Base-by-base conservation (phyloP, 2,329 filamentous ascomycete species). In the Penicillium paneum region DNA sequence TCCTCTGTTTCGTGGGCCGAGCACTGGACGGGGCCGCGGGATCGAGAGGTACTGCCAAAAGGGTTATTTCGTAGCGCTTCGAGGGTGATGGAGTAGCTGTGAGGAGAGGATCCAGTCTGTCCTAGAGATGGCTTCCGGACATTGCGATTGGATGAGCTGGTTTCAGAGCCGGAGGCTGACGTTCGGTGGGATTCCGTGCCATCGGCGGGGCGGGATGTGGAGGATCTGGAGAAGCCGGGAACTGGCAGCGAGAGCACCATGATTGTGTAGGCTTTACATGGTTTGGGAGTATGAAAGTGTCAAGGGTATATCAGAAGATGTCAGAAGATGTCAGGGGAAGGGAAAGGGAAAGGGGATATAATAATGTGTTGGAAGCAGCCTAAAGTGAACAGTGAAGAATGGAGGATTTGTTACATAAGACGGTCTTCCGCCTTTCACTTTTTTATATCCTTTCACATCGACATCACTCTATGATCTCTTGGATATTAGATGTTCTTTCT, bases 41-140 rank as follows among this genome's bases (percentile, higher is more conserved):
- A 61, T 26, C 66, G 66, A 12, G 28, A 42, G 28, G 66, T 62
- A 43, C 57, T 69, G 15, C 73, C 71, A 50, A 77, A 77, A 2
- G 76, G 75, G 48, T 78, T 76, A 52, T 71, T 74, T 53, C 75
- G 73, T 12, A 78, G 68, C 8, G 75, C 75, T 67, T 77, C 75
- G 41, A 78, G 67, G 12, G 74, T 75, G 24, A 71, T 64, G 26
- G 71, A 67, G 52, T 68, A 55, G 56, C 62, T 60, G 28, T 60
- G 61, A 38, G 60, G 40, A 44, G 63, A 56, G 13, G 63, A 57
- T 17, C 57, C 15, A 35, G 58, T 44, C n/a, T 54, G 48, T 24
- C 56, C 43, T n/a, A 54, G 28, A 8, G 58, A 35, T 8, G 52
- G 34, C 58, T 55, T 66, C 47, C 47, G 58, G 28, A 32, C n/a